phyloP scores from a whole-genome alignment of 2,329 filamentous ascomycete genomes.

The Aspergillus viridinutans region DNA sequence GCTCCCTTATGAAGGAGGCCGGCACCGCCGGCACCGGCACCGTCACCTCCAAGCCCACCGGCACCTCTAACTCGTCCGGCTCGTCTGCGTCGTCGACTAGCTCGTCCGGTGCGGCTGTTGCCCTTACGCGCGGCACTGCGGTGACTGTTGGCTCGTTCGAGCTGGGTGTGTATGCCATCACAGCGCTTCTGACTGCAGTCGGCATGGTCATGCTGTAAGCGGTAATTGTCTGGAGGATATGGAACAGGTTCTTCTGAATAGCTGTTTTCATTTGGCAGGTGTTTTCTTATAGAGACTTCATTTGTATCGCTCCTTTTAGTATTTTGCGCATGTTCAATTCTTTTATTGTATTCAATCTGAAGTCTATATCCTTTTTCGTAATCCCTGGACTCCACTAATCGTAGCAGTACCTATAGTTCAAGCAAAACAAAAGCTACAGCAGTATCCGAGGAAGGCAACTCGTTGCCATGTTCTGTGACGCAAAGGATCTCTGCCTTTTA shows the following conservation, averaged over 20 bases:
- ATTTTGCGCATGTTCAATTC: not conserved
- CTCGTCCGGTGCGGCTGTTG: constrained; percentile 26
- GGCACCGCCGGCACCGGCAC: constrained; percentile 34
- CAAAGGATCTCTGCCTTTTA: too few relatives aligned
- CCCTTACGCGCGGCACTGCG: constrained; percentile 18
- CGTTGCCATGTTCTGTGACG: too few relatives aligned
- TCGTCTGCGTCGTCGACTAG: constrained; percentile 11
- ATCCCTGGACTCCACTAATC: not conserved
- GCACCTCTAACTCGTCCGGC: constrained; percentile 14
- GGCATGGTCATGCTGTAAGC: constrained; percentile 42
- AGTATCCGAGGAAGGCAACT: too few relatives aligned
- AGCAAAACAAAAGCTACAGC: too few relatives aligned
- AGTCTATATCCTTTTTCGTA: not conserved
- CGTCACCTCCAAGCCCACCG: constrained; percentile 30
- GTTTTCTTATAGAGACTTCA: too few relatives aligned
- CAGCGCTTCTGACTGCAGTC: constrained; percentile 36
- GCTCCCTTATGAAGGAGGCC: constrained; percentile 34
- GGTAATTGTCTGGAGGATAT: too few relatives aligned
- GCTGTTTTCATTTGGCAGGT: not conserved
- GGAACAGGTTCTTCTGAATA: too few relatives aligned
- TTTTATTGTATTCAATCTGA: not conserved
- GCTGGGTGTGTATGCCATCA: constrained; percentile 35
- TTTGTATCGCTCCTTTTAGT: not conserved
- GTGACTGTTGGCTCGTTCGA: constrained; percentile 33
- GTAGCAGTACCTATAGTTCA: not conserved